Evolutionary conservation across 208 protist species (phyloP), one percentile per base, ranked within the genome.

Genomic region (Crithidia expoeki): DNA sequence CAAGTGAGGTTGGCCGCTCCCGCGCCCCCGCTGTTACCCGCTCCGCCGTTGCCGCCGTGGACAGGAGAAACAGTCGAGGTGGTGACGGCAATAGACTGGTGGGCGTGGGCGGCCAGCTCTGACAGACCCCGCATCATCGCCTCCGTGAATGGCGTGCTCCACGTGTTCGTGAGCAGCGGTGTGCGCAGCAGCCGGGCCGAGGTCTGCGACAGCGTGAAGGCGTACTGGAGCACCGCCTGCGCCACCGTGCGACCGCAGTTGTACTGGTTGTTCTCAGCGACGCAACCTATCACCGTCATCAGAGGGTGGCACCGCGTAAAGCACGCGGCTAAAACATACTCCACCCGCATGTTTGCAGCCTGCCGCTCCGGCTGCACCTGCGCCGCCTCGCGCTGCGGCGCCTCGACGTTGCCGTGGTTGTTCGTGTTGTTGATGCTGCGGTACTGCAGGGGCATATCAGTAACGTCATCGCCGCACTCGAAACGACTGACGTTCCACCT

Each of bases 121-220:
- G 74, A 81, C 47, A 87, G 51, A 16, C 82, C 77, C 2, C 74
- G 64, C 82, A 87, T 87, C 82, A 87, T 84, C 51, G 78, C 70
- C 65, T 81, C 77, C 7, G 78, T 87, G 68, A 81, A 87, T 10
- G 82, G 82, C 23, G 82, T 87, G 40, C 71, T 74, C 78, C 82
- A 87, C 25, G 55, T 46, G 32, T 56, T 59, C 34, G 74, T 72
- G 47, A 75, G 53, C 34, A 81, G 71, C 47, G 76, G 74, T 1
- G 68, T 73, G 57, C 83, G 79, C 52, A 85, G 63, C 47, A 88
- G 68, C 0, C 60, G 51, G n/a, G 75, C 78, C 32, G 83, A 88
- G 11, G 79, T 85, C 49, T 84, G 79, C 40, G 79, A 68, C n/a
- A 84, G 79, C 1, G 83, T 85, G 53, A 73, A 77, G 51, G 79